These are phyloP conservation scores for Curvularia eragrostidis DNA, from an alignment of 2,329 filamentous ascomycete species.

Conservation along the genomic window DNA sequence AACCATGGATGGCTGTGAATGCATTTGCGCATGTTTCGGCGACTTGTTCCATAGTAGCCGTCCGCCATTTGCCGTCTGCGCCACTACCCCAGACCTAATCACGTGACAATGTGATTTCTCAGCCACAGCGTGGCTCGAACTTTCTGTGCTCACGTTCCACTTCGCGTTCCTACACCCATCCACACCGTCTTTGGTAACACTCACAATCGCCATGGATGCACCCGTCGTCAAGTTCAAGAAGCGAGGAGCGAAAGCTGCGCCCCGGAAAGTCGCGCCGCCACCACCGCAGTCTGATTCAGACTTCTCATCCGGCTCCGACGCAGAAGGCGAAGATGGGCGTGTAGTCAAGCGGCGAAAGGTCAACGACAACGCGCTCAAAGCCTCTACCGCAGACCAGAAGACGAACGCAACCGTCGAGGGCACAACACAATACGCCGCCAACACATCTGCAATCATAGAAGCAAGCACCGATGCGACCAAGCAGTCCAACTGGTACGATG, in stretches of 20 bases:
- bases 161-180: slow-evolving; percentile 2
- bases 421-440: slow-evolving; percentile 64
- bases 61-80: background rate
- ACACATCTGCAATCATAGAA: slow-evolving; percentile 68
- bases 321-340: slow-evolving; percentile 69
- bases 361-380: slow-evolving; percentile 69
- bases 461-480: slow-evolving; percentile 88
- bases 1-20: background rate
- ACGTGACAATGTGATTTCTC: slow-evolving; percentile 27
- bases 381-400: slow-evolving; percentile 64
- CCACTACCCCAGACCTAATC: slow-evolving; percentile 21
- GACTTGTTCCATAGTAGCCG: background rate
- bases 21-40: background rate
- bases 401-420: slow-evolving; percentile 47
- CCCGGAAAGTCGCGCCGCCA: slow-evolving; percentile 83
- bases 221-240: slow-evolving; percentile 83
- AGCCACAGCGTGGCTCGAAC: slow-evolving; percentile 36
- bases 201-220: slow-evolving; percentile 46
- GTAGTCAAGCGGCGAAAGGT: slow-evolving; percentile 81
- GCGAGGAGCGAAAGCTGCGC: slow-evolving; percentile 75
- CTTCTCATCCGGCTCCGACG: slow-evolving; percentile 74
- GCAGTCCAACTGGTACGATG: slow-evolving; percentile 86
- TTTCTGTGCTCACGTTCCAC: slow-evolving; percentile 21
- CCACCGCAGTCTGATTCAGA: slow-evolving; percentile 65
- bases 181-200: slow-evolving; percentile 1